These are phyloP conservation scores for Podaxis sp. DNA, from an alignment of 768 basidiomycete genomes.

Conservation along the genomic window DNA sequence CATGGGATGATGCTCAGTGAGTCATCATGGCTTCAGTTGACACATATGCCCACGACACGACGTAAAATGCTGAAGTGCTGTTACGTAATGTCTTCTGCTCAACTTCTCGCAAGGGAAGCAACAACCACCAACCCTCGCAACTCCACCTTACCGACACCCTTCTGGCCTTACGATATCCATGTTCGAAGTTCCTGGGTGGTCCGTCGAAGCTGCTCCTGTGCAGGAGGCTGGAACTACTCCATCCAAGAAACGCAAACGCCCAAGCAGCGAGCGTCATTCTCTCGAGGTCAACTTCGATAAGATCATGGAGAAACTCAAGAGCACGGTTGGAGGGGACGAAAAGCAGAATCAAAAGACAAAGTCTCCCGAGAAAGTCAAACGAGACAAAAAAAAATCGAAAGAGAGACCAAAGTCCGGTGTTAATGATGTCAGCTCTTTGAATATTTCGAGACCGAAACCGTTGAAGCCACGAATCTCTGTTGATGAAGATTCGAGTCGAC, in stretches of 20 bases:
- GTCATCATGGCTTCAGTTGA: neutral
- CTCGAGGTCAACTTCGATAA: conserved; percentile 57
- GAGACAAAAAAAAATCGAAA: conserved; percentile 17
- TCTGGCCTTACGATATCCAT: neutral
- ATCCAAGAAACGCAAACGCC: conserved; percentile 55
- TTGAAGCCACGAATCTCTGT: conserved; percentile 14
- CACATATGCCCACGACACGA: too few species aligned
- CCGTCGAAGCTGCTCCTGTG: conserved; percentile 41
- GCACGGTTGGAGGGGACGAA: conserved; percentile 15
- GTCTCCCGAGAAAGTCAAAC: conserved; percentile 12
- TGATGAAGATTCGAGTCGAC: conserved; percentile 15
- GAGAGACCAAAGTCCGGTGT: conserved; percentile 6
- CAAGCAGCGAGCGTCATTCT: conserved; percentile 29
- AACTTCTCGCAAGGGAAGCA: neutral
- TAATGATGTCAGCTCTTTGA: neutral
- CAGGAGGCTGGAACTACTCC: conserved; percentile 23
- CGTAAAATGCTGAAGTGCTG: too few species aligned
- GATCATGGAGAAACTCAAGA: conserved; percentile 45
- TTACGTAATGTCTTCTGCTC: neutral
- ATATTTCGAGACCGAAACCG: conserved; percentile 19
- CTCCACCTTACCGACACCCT: neutral
- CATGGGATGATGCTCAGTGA: neutral
- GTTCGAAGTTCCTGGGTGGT: conserved; percentile 72
- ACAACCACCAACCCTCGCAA: neutral
- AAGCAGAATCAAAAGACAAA: conserved; percentile 19